Percentiles rank a stretch among this genome's conserved stretches.
These are phyloP conservation scores for Pseudogymnoascus sp. DNA, from an alignment of 2,329 filamentous ascomycete species.

Conservation along the genomic window DNA sequence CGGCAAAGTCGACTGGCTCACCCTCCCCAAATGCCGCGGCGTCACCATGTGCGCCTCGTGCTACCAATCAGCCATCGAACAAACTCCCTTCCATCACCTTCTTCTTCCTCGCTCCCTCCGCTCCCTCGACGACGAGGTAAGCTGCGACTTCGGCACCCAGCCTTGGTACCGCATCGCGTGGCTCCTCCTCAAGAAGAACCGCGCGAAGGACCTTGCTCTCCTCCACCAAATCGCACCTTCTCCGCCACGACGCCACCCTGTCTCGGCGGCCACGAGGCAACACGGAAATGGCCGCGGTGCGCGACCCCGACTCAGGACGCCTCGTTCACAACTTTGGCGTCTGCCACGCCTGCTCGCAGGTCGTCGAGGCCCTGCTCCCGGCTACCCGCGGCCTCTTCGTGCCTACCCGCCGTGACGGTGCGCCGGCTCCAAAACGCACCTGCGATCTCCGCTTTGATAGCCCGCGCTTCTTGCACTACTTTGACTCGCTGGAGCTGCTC, in stretches of 20 bases:
- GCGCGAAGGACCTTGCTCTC: slow-evolving; percentile 58
- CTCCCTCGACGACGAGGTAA: slow-evolving; percentile 49
- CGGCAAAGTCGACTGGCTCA: slow-evolving; percentile 73
- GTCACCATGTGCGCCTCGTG: slow-evolving; percentile 82
- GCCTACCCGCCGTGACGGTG: slow-evolving; percentile 33
- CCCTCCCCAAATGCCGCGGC: slow-evolving; percentile 59
- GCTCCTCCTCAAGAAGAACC: slow-evolving; percentile 68
- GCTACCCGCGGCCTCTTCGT: slow-evolving; percentile 62
- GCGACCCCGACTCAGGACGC: slow-evolving; percentile 57
- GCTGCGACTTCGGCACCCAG: slow-evolving; percentile 71
- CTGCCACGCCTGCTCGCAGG: slow-evolving; percentile 67
- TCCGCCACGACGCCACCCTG: slow-evolving; percentile 51
- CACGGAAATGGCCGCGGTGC: slow-evolving; percentile 68
- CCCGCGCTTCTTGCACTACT: slow-evolving; percentile 52
- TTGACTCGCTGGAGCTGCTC: slow-evolving; percentile 52
- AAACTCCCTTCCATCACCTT: slow-evolving; percentile 60
- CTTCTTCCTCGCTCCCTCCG: slow-evolving; percentile 58
- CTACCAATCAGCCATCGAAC: slow-evolving; percentile 61
- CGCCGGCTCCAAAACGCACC: slow-evolving; percentile 37
- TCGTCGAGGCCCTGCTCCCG: slow-evolving; percentile 68
- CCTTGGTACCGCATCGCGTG: slow-evolving; percentile 83
- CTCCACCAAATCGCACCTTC: slow-evolving; percentile 63
- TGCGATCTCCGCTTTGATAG: slow-evolving; percentile 64
- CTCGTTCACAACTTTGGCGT: slow-evolving; percentile 66
- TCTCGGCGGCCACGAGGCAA: slow-evolving; percentile 46